Evolutionary conservation across 306 rosid genomes (phyloP).

Genomic region (Delonix regia): DNA sequence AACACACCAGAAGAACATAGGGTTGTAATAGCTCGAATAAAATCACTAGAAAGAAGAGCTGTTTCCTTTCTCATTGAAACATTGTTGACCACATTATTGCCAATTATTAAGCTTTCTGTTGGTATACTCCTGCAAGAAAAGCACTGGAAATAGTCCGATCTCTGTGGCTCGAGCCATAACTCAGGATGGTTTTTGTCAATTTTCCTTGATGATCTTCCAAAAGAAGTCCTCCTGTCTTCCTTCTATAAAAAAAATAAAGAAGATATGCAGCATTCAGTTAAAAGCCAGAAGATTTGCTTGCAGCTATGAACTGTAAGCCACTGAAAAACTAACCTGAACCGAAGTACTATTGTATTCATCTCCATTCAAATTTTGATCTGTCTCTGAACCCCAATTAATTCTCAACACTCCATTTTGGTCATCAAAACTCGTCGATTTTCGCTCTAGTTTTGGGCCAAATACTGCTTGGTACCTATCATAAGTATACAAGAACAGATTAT

Average conservation of each 20-base stretch:
- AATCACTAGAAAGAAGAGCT: slow-evolving; percentile 51
- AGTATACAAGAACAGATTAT: slow-evolving; percentile 23
- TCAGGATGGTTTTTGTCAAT: slow-evolving; percentile 43
- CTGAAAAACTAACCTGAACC: slow-evolving; percentile 52
- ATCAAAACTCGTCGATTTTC: slow-evolving; percentile 36
- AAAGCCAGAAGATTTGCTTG: not conserved
- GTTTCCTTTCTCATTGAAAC: slow-evolving; percentile 40
- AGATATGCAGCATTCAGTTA: not conserved
- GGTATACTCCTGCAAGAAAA: slow-evolving; percentile 61
- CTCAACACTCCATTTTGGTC: slow-evolving; percentile 40
- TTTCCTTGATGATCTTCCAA: slow-evolving; percentile 47
- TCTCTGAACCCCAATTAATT: slow-evolving; percentile 32
- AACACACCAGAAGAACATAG: slow-evolving; percentile 63
- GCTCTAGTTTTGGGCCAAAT: slow-evolving; percentile 61
- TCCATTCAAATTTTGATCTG: slow-evolving; percentile 36
- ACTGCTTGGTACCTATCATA: slow-evolving; percentile 65
- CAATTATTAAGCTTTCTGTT: slow-evolving; percentile 46
- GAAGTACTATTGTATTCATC: slow-evolving; percentile 44
- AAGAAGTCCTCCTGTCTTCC: slow-evolving; percentile 31
- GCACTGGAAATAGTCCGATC: slow-evolving; percentile 54
- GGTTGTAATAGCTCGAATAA: slow-evolving; percentile 53
- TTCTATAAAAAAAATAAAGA: slow-evolving; percentile 44
- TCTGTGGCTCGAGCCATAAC: slow-evolving; percentile 43
- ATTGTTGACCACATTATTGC: slow-evolving; percentile 41
- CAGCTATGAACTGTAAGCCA: slow-evolving; percentile 22